These are phyloP conservation scores for Ophiostoma sp. DNA, from an alignment of 2,329 filamentous ascomycete genomes.

Conservation along the genomic window DNA sequence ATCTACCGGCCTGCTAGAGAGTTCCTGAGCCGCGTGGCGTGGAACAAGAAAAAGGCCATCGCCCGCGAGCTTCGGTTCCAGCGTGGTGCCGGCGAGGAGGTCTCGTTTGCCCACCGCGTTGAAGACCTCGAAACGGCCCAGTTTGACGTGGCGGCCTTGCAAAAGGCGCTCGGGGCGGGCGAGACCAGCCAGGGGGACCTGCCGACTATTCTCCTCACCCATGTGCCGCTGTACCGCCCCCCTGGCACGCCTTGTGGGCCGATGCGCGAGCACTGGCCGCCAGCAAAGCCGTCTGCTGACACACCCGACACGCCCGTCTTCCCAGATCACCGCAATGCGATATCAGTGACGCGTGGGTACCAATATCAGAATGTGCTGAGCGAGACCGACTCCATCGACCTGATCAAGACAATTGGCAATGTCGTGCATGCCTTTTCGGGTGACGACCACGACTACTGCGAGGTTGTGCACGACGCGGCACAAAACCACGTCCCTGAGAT, in stretches of 20 bases:
- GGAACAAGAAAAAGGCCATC: slow-evolving; percentile 61
- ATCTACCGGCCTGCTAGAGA: slow-evolving; percentile 73
- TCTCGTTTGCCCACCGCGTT: slow-evolving; percentile 53
- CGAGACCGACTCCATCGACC: slow-evolving; percentile 64
- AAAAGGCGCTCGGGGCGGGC: slow-evolving; percentile 11
- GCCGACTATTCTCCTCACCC: slow-evolving; percentile 82
- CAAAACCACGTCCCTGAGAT: slow-evolving; percentile 69
- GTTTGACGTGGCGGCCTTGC: slow-evolving; percentile 29
- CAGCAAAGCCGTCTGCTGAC: slow-evolving; percentile 52
- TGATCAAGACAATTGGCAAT: slow-evolving; percentile 74
- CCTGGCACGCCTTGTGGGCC: slow-evolving; percentile 84
- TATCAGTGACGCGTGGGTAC: slow-evolving; percentile 72
- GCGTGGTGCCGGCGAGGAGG: slow-evolving; percentile 53
- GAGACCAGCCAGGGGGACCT: slow-evolving; percentile 53
- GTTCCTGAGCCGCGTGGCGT: slow-evolving; percentile 65
- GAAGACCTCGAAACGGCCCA: slow-evolving; percentile 51
- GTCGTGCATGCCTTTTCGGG: slow-evolving; percentile 85
- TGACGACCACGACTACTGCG: slow-evolving; percentile 97
- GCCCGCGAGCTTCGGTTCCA: slow-evolving; percentile 62
- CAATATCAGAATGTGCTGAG: slow-evolving; percentile 95
- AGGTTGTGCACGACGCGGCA: slow-evolving; percentile 69
- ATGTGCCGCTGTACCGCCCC: slow-evolving; percentile 81
- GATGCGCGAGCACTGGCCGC: slow-evolving; percentile 75
- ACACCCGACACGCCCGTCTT: slow-evolving; percentile 36
- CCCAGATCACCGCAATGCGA: slow-evolving; percentile 69